Conservation (phyloP, 495 filamentous ascomycete genomes). For the Platismatia glauca region DNA sequence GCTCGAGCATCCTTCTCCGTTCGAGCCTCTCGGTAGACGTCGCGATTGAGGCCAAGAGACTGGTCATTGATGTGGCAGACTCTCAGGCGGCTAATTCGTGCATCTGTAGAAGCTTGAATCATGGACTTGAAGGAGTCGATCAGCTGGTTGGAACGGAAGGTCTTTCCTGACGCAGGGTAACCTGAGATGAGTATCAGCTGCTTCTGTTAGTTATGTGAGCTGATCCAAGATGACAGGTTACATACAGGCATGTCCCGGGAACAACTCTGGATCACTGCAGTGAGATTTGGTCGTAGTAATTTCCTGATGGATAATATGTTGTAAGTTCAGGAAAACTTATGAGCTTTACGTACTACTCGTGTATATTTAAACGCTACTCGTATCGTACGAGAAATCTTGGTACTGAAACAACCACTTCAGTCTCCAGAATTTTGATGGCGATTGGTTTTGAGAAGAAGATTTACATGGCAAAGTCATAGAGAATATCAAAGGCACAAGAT, state of each 20-base stretch:
- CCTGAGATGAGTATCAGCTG: constrained; percentile 92
- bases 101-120: constrained; percentile 39
- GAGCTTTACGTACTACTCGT: no score
- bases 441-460: no score
- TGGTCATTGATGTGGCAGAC: constrained; percentile 65
- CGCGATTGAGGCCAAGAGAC: constrained; percentile 50
- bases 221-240: not conserved
- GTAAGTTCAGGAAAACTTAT: no score
- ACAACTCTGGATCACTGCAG: not conserved
- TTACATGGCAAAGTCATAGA: no score
- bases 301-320: no score
- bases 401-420: no score
- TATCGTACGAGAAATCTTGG: no score
- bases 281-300: no score
- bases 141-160: constrained; percentile 74
- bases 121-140: constrained; percentile 49
- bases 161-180: constrained; percentile 88
- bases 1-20: constrained; percentile 92
- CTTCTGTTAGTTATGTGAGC: constrained; percentile 8
- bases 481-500: no score
- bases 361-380: no score
- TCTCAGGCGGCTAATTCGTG: constrained; percentile 44
- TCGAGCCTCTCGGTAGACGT: constrained; percentile 51
- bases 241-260: constrained; percentile 18
- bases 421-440: no score